Percentiles rank a stretch among this genome's conserved stretches.
Evolutionary conservation across 2,329 filamentous ascomycete genomes (phyloP).

Genomic region (Ustulina deusta): DNA sequence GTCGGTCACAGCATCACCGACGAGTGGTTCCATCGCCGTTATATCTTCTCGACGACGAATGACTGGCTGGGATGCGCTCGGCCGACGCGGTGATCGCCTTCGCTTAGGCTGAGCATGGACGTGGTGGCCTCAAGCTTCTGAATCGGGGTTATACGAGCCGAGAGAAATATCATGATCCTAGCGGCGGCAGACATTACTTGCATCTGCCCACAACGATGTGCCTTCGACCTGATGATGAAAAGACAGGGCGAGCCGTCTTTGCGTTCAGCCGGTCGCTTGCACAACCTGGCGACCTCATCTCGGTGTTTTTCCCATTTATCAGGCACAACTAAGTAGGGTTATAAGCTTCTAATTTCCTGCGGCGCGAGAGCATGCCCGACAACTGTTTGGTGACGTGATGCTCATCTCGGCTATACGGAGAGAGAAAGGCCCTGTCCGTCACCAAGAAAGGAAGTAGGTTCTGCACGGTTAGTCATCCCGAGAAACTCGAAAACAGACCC

Average conservation of each 20-base stretch:
- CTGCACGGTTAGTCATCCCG: slow-evolving; percentile 41
- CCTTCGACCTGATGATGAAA: slow-evolving; percentile 23
- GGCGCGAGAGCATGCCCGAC: slow-evolving; percentile 23
- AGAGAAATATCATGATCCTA: slow-evolving; percentile 40
- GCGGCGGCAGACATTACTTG: slow-evolving; percentile 37
- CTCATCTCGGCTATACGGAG: slow-evolving; percentile 44
- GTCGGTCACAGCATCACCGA: slow-evolving; percentile 40
- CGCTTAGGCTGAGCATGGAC: slow-evolving; percentile 38
- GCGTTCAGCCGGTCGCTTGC: slow-evolving; percentile 38
- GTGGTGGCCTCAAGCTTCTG: slow-evolving; percentile 38
- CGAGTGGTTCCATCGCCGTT: slow-evolving; percentile 40
- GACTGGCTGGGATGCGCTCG: slow-evolving; percentile 39
- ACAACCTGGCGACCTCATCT: slow-evolving; percentile 35
- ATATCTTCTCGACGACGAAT: slow-evolving; percentile 35
- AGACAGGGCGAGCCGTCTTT: slow-evolving; percentile 38
- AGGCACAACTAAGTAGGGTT: slow-evolving; percentile 30
- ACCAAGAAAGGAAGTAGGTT: slow-evolving; percentile 41
- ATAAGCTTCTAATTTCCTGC: slow-evolving; percentile 32
- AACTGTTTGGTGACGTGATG: slow-evolving; percentile 37
- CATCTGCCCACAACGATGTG: slow-evolving; percentile 38
- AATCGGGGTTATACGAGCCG: slow-evolving; percentile 39
- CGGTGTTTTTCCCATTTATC: slow-evolving; percentile 36
- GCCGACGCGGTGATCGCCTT: slow-evolving; percentile 41
- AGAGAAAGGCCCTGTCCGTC: slow-evolving; percentile 36
- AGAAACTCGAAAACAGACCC: slow-evolving; percentile 26